Percentiles rank a stretch among this genome's conserved stretches.
Conservation (phyloP, 495 filamentous ascomycete species). For the Aspergillus panamensis region DNA sequence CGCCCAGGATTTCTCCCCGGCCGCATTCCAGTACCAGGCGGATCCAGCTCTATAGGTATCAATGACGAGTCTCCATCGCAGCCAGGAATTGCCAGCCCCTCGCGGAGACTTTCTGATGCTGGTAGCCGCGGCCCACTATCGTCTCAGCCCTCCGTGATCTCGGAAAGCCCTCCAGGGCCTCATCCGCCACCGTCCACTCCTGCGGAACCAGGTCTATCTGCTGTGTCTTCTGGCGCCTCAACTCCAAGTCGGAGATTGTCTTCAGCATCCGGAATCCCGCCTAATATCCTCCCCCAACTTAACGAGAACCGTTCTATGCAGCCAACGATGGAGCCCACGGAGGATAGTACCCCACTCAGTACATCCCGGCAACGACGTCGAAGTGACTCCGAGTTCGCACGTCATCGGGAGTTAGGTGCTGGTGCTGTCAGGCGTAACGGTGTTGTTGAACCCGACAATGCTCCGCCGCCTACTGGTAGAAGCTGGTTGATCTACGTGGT, state of each 20-base stretch:
- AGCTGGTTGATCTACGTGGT: conserved; percentile 82
- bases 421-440: conserved; percentile 63
- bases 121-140: conserved; percentile 28
- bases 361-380: conserved; percentile 51
- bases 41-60: conserved; percentile 34
- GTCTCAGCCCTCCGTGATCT: conserved; percentile 39
- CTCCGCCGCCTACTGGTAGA: conserved; percentile 48
- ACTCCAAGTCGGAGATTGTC: conserved; percentile 55
- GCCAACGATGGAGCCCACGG: conserved; percentile 30
- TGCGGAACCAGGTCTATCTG: conserved; percentile 57
- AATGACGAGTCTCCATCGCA: conserved; percentile 50
- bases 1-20: conserved; percentile 51
- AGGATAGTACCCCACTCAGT: conserved; percentile 26
- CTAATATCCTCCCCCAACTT: conserved; percentile 33
- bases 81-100: conserved; percentile 21
- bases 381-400: conserved; percentile 61
- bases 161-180: conserved; percentile 59
- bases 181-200: conserved; percentile 67
- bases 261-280: conserved; percentile 47
- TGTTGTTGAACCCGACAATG: conserved; percentile 61
- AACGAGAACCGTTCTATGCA: conserved; percentile 34
- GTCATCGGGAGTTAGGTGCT: conserved; percentile 57
- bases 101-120: conserved; percentile 40
- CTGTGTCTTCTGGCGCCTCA: conserved; percentile 54
- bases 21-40: conserved; percentile 47